phyloP scores from a whole-genome alignment of 345 rosid genomes.

The Ricinus communis region DNA sequence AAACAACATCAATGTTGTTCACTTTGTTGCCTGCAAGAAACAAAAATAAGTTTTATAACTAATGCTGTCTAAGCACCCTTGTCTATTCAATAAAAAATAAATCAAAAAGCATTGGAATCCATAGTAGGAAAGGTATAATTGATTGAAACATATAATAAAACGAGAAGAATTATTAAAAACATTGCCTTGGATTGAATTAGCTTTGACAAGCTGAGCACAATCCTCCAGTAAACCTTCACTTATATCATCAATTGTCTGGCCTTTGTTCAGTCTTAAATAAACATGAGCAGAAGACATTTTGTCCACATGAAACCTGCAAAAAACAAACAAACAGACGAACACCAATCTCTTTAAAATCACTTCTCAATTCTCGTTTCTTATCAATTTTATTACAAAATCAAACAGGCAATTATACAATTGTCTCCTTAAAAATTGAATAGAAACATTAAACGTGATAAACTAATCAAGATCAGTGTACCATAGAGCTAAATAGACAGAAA shows the following conservation, averaged over 20 bases:
- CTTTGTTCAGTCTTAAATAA: slow-evolving; percentile 81
- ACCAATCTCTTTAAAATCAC: too few species aligned
- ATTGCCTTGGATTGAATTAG: slow-evolving; percentile 94
- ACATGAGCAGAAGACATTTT: slow-evolving; percentile 99
- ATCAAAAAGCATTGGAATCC: too few species aligned
- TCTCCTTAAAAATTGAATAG: too few species aligned
- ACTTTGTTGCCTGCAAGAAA: slow-evolving; percentile 83
- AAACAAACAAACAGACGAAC: neutral
- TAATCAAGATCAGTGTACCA: too few species aligned
- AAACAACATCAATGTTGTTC: slow-evolving; percentile 90
- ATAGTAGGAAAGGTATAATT: too few species aligned
- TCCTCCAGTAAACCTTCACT: slow-evolving; percentile 87
- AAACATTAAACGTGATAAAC: too few species aligned
- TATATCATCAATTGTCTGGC: slow-evolving; percentile 82
- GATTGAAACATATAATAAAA: neutral
- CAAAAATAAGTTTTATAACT: too few species aligned
- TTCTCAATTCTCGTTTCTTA: too few species aligned
- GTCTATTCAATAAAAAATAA: too few species aligned
- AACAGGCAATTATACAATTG: too few species aligned
- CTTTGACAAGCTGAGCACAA: slow-evolving; percentile 97
- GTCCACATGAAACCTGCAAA: slow-evolving; percentile 97
- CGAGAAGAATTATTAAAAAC: neutral
- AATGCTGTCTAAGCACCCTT: too few species aligned
- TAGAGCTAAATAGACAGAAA: neutral
- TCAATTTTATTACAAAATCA: too few species aligned